Percentiles rank a stretch among this genome's conserved stretches.
Conservation (phyloP, 805 yeast species). For the Zygoascus bituminiphila region DNA sequence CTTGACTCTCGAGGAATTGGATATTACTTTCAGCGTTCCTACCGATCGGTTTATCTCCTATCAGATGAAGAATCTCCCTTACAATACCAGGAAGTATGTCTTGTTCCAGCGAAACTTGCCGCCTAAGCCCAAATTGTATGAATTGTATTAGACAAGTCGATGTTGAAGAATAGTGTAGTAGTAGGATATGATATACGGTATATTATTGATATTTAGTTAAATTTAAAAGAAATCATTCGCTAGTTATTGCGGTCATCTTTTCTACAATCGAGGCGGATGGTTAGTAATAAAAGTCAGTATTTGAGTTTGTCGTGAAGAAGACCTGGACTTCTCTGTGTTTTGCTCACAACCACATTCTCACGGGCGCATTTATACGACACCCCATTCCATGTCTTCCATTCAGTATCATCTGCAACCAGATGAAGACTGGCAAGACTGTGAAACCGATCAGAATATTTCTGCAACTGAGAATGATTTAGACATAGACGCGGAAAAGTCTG, state of each 20-base stretch:
- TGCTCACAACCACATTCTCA: too few species aligned
- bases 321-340: too few species aligned
- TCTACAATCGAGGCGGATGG: too few species aligned
- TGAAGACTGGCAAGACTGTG: background rate
- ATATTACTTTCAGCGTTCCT: conserved; percentile 58
- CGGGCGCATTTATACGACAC: too few species aligned
- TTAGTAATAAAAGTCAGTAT: too few species aligned
- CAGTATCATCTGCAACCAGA: background rate
- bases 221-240: too few species aligned
- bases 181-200: too few species aligned
- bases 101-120: conserved; percentile 19
- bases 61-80: conserved; percentile 31
- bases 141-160: conserved; percentile 12
- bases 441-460: background rate
- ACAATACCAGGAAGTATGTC: conserved; percentile 15
- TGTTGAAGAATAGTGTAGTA: too few species aligned
- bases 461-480: background rate
- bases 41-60: conserved; percentile 44
- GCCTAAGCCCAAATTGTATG: conserved; percentile 13
- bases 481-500: background rate
- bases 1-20: conserved; percentile 68
- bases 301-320: too few species aligned
- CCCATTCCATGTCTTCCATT: background rate
- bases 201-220: too few species aligned
- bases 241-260: too few species aligned